These are phyloP conservation scores for Penstemon newberryi DNA, from an alignment of 257 asterid genomes.

Conservation along the genomic window DNA sequence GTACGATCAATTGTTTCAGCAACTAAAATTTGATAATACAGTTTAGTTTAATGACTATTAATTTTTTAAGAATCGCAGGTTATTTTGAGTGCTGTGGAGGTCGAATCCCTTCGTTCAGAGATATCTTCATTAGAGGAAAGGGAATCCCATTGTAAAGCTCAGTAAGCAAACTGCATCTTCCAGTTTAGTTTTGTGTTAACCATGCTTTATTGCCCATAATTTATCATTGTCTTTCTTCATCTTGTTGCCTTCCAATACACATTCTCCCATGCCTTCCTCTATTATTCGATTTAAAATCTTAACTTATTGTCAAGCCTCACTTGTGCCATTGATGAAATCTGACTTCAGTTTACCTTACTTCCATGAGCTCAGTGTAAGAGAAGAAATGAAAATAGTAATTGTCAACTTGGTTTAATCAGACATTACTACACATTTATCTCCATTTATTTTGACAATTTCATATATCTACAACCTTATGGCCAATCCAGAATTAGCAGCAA, in stretches of 20 bases:
- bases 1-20: constrained; percentile 32
- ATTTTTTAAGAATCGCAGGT: constrained; percentile 47
- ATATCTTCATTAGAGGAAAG: constrained; percentile 77
- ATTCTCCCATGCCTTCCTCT: not conserved
- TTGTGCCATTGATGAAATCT: no score
- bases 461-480: not conserved
- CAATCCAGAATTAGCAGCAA: constrained; percentile 19
- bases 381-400: no score
- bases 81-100: constrained; percentile 76
- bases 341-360: no score
- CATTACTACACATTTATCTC: no score
- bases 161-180: constrained; percentile 45
- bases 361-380: no score
- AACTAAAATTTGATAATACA: constrained; percentile 12
- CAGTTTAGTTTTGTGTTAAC: constrained; percentile 15
- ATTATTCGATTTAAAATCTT: not conserved
- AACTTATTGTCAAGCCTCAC: not conserved
- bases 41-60: constrained; percentile 24
- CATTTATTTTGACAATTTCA: not conserved
- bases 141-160: constrained; percentile 87
- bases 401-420: no score
- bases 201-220: constrained; percentile 5
- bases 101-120: constrained; percentile 94
- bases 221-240: not conserved
- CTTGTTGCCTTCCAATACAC: not conserved